Evolutionary conservation across 2,329 filamentous ascomycete species (phyloP), one percentile per base, ranked within the genome.

Genomic region (Fusarium chlamydosporum): DNA sequence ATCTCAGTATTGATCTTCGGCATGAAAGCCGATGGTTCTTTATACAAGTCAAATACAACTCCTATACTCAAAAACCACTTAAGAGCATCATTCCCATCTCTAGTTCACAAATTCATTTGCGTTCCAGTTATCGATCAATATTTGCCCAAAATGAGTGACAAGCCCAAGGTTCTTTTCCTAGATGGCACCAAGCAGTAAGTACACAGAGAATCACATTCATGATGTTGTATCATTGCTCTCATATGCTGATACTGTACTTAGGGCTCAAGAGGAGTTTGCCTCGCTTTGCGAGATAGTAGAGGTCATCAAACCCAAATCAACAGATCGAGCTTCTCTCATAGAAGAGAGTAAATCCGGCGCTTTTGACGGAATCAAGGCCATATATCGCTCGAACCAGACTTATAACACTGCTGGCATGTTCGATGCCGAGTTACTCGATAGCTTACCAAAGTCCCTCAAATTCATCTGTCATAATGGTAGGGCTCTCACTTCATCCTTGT

Each of bases 331-430:
- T 20, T 88, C 88, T 18, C 95, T 96, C 78, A 80, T 95, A 53
- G 76, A 86, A 47, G 91, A 95, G 80, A 90, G 88, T 76, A 80
- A 81, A 48, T 84, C 85, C 20, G 91, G 91, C 20, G 82, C 83
- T 33, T 82, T 93, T n/a, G 87, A 92, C 68, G 89, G 87, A 64
- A 86, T 89, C 33, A 75, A 85, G 20, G 89, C 86, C 37, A 84
- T 86, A 29, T 96, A 91, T 79, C 88, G 92, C 55, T 95, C 91
- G 15, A 93, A 94, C 72, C 79, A 78, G 43, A 92, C 89, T 33
- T 81, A 86, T 41, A 75, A 74, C 13, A 82, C 90, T 59, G 95
- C 92, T 0, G 93, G 93, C 3, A 79, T 82, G 20, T 81, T 96
- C 65, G 91, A 96, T 76, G 83, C 84, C 43, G 91, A 93, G 77